Base-by-base conservation (phyloP, 139 green algal species). In the Eudorina sp. region DNA sequence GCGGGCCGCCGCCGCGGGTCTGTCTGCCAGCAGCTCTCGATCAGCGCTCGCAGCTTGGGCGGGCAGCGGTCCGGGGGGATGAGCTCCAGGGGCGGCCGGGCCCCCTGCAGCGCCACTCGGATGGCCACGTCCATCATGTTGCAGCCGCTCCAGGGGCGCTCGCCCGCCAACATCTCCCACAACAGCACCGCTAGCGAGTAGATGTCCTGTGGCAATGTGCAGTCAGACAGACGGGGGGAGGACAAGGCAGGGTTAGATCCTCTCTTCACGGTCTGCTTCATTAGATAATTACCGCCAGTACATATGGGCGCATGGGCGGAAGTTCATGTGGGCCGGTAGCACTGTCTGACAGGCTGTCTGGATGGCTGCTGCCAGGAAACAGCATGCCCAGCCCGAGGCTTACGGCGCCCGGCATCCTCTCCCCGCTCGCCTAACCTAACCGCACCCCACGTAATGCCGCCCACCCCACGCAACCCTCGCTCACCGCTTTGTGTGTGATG, bases 131-230 rank as follows among this genome's bases (percentile, higher is more conserved):
- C 34, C 70, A 78, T 41, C 0, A 78, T 34, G 40, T 53, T 78
- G 70, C 21, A 40, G 41, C 40, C 70, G 13, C 6, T 4, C 70
- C 70, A 78, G 40, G 70, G 70, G 21, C 41, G 70, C 41, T 23
- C 18, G 41, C 70, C 70, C 18, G 70, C 40, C 23, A 78, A 25
- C 70, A 78, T 78, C 70, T 78, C 70, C 31, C 36, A 78, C 70
- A 78, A 4, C 40, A 78, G 18, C 8, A 78, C 40, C 0, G 40
- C 70, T 11, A 78, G 36, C 31, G 40, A 31, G 70, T 78, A 78
- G 2, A 78, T 78, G 70, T 78, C 70, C 70, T 78, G 40, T 18
- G 41, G 68, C 34, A 8, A 68, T 29, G 55, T 18, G 13, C 13
- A n/a, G 13, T 31, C 21, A 68, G 14, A 68, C 16, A n/a, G 5